phyloP scores from a whole-genome alignment of 2,329 filamentous ascomycete genomes.

The Lachnellula hyalina region DNA sequence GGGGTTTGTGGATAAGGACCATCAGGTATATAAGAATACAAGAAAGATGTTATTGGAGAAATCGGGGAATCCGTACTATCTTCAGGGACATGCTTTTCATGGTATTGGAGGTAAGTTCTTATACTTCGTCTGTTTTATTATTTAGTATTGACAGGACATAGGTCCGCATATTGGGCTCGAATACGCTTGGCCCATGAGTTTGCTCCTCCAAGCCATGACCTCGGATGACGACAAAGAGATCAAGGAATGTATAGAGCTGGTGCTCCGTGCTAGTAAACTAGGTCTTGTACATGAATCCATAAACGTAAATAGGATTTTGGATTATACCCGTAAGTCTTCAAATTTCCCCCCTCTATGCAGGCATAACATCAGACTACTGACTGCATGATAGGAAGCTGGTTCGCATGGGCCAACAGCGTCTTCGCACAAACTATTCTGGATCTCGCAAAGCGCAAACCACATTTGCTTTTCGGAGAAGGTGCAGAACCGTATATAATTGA shows the following conservation, averaged over 20 bases:
- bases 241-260: constrained; percentile 61
- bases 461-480: constrained; percentile 72
- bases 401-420: constrained; percentile 79
- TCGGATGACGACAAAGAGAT: constrained; percentile 82
- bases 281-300: constrained; percentile 91
- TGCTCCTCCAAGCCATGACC: constrained; percentile 88
- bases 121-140: neutral
- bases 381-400: constrained; percentile 1
- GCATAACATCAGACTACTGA: constrained; percentile 8
- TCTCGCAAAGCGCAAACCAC: constrained; percentile 80
- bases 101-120: constrained; percentile 75
- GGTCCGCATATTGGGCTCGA: constrained; percentile 71
- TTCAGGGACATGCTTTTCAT: constrained; percentile 69
- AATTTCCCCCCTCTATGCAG: neutral
- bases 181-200: constrained; percentile 95
- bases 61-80: constrained; percentile 73
- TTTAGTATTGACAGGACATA: constrained; percentile 16
- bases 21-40: constrained; percentile 81
- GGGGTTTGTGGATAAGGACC: constrained; percentile 61
- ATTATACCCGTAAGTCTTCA: constrained; percentile 60
- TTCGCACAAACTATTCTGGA: constrained; percentile 91
- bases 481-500: constrained; percentile 50
- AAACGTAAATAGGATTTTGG: constrained; percentile 62
- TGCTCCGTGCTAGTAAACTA: constrained; percentile 68
- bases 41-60: constrained; percentile 54